These are phyloP conservation scores for Meyerozyma smithsonii DNA, from an alignment of 1,139 yeast species.

Conservation along the genomic window DNA sequence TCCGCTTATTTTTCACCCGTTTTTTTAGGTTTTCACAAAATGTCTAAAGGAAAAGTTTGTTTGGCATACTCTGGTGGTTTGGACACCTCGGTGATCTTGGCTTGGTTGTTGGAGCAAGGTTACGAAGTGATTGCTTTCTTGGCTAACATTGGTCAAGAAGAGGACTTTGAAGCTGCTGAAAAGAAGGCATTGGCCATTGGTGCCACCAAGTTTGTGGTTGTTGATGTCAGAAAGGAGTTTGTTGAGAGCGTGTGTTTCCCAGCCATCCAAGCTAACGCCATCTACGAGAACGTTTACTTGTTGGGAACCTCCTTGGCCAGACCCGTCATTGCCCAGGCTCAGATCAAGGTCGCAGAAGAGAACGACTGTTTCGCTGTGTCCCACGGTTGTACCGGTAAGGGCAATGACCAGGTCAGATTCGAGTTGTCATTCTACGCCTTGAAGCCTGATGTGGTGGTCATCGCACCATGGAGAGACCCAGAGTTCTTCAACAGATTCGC, in stretches of 20 bases:
- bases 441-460: slow-evolving; percentile 93
- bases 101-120: slow-evolving; percentile 97
- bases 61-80: slow-evolving; percentile 99
- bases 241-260: slow-evolving; percentile 93
- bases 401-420: slow-evolving; percentile 98
- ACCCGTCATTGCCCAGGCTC: slow-evolving; percentile 98
- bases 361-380: slow-evolving; percentile 98
- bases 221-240: slow-evolving; percentile 91
- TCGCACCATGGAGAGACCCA: slow-evolving; percentile 99
- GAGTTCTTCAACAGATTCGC: slow-evolving; percentile 91
- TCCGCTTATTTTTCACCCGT: neutral
- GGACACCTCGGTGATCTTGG: slow-evolving; percentile 94
- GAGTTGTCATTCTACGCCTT: slow-evolving; percentile 95
- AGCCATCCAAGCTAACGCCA: slow-evolving; percentile 94
- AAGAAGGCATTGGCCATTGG: slow-evolving; percentile 95
- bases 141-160: slow-evolving; percentile 98
- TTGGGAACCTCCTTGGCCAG: slow-evolving; percentile 97
- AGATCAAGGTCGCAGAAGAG: slow-evolving; percentile 91
- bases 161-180: slow-evolving; percentile 96
- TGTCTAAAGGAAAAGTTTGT: slow-evolving; percentile 98
- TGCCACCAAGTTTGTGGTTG: slow-evolving; percentile 91
- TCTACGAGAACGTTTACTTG: slow-evolving; percentile 93
- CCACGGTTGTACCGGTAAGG: slow-evolving; percentile 99
- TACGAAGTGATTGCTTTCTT: slow-evolving; percentile 96
- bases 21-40: slow-evolving; percentile 18